Evolutionary conservation across 2,329 filamentous ascomycete species (phyloP).

Genomic region (Domatiomyces globalis): DNA sequence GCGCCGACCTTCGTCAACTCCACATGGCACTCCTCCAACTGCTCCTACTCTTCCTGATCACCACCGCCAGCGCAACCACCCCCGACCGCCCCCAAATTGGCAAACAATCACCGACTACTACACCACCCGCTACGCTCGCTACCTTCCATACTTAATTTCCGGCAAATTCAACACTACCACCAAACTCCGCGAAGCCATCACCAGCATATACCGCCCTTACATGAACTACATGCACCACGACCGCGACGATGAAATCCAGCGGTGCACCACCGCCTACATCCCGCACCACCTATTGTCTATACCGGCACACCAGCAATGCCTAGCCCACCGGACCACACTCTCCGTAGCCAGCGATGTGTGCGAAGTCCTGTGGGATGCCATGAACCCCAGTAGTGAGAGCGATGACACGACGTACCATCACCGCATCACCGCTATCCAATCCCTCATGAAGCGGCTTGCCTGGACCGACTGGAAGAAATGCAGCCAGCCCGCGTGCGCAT

Average conservation of each 20-base stretch:
- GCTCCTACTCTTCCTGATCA: background rate
- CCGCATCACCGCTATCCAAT: slow-evolving; percentile 17
- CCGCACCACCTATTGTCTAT: background rate
- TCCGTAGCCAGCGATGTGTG: slow-evolving; percentile 19
- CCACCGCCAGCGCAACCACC: slow-evolving; percentile 1
- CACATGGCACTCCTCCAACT: too few species aligned
- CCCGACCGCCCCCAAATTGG: slow-evolving; percentile 37
- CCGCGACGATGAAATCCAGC: background rate
- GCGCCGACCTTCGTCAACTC: too few species aligned
- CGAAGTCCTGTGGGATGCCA: slow-evolving; percentile 5
- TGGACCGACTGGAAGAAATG: slow-evolving; percentile 51
- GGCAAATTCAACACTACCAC: slow-evolving; percentile 15
- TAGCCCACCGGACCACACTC: background rate
- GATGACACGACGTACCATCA: background rate
- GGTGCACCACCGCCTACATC: background rate
- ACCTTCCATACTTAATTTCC: slow-evolving; percentile 32
- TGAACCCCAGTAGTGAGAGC: background rate
- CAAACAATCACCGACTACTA: slow-evolving; percentile 54
- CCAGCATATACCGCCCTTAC: background rate
- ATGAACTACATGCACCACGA: background rate
- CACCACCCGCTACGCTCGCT: slow-evolving; percentile 45
- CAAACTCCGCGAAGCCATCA: slow-evolving; percentile 14
- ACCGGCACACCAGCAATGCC: background rate
- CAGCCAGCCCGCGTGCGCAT: slow-evolving; percentile 29
- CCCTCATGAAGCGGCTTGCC: slow-evolving; percentile 37